Base-by-base conservation (phyloP, 2,329 filamentous ascomycete genomes). In the Lachnellula subtilissima region DNA sequence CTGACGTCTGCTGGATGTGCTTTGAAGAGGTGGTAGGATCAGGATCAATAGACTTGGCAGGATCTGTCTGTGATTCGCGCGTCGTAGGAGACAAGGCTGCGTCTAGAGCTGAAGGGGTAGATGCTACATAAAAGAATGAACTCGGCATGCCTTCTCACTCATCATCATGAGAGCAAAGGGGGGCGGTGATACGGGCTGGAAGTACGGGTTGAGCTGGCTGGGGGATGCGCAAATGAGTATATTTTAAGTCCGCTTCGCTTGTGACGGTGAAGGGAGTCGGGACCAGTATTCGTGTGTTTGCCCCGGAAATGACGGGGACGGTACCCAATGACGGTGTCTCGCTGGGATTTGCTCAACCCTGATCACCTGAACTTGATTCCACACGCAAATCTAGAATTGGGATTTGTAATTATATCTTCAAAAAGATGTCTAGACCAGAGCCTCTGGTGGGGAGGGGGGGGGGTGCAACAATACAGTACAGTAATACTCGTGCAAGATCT, bases 41-140 rank as follows among this genome's bases (percentile, higher is more conserved):
- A 55, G 52, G 64, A 66, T 62, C 59, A 55, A 60, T 61, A 56
- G 56, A 53, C 48, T 55, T 59, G 56, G 54, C 52, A 57, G 32
- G 49, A 56, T 51, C 50, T 54, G 60, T 64, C 64, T 57, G 64
- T 57, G 55, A 52, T 49, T 50, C 5, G 39, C 36, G 39, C 42
- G 19, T 50, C 36, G 19, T 43, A 32, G n/a, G 15, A 36, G 49
- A 48, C 48, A 23, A 55, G 52, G 46, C 22, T 56, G 40, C 54
- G 45, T 50, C 35, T 23, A 42, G 22, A 52, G 22, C 14, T 36
- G 46, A 46, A 39, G 35, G 35, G 39, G 54, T 50, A 19, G 42
- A 48, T 15, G 47, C 46, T 52, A 45, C 58, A 58, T 57, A 50
- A 59, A 56, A 54, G 42, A 43, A 63, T 54, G 49, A 54, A 60